Evolutionary conservation across 352 stramenopile species (phyloP).

Genomic region (Globisporangium nunn): DNA sequence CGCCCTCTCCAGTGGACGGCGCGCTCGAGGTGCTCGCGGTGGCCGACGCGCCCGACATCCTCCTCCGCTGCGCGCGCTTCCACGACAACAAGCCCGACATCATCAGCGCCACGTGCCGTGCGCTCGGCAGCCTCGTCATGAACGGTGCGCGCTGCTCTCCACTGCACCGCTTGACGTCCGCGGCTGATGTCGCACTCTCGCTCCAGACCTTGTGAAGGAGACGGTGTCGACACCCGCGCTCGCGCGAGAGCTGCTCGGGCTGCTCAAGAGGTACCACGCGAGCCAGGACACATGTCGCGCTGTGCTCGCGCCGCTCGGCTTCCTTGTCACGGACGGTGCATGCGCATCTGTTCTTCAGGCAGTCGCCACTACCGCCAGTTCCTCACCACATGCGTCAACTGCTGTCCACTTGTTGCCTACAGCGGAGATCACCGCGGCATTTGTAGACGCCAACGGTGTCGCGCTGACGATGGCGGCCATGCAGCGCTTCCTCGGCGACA

Average conservation of each 20-base stretch:
- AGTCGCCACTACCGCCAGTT: background rate
- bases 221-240: slow-evolving; percentile 42
- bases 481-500: slow-evolving; percentile 44
- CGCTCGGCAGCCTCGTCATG: slow-evolving; percentile 62
- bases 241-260: slow-evolving; percentile 40
- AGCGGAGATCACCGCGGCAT: slow-evolving; percentile 48
- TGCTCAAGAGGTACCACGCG: slow-evolving; percentile 48
- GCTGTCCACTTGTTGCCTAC: background rate
- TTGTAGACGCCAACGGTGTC: slow-evolving; percentile 59
- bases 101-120: slow-evolving; percentile 50
- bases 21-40: slow-evolving; percentile 62
- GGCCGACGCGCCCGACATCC: slow-evolving; percentile 40
- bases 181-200: background rate
- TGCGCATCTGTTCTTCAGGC: background rate
- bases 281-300: slow-evolving; percentile 43
- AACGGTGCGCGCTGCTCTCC: slow-evolving; percentile 33
- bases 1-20: slow-evolving; percentile 33
- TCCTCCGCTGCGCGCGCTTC: slow-evolving; percentile 69
- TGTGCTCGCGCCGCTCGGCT: slow-evolving; percentile 45
- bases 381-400: no score
- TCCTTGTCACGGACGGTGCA: slow-evolving; percentile 61
- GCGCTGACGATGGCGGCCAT: slow-evolving; percentile 40
- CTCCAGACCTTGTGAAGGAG: slow-evolving; percentile 61
- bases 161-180: background rate
- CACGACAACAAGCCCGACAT: slow-evolving; percentile 74